Percentiles rank a stretch among this genome's conserved stretches.
These are phyloP conservation scores for Elaeagnus macrophylla DNA, from an alignment of 306 rosid species.

Conservation along the genomic window DNA sequence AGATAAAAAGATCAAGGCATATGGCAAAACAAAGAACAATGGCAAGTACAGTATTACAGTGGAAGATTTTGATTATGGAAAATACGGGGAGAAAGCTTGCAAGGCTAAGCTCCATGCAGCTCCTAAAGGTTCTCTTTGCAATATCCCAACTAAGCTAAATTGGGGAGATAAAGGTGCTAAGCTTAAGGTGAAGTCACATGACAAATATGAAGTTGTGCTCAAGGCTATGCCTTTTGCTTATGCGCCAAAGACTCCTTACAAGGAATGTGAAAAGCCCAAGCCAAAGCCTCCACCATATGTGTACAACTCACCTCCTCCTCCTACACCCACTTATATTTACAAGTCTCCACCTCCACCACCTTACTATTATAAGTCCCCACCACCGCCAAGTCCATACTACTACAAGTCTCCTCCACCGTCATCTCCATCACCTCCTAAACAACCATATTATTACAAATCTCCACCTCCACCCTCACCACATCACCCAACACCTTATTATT, in stretches of 20 bases:
- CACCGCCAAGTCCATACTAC: too few relatives aligned
- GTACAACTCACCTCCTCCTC: too few relatives aligned
- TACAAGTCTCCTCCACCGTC: too few relatives aligned
- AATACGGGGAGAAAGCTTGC: slow-evolving; percentile 53
- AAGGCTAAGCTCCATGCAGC: slow-evolving; percentile 67
- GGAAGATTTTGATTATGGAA: slow-evolving; percentile 44
- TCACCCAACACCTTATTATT: too few relatives aligned
- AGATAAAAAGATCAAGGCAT: slow-evolving; percentile 43
- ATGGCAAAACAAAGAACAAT: slow-evolving; percentile 67
- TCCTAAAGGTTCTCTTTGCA: slow-evolving; percentile 63
- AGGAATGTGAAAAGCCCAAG: slow-evolving; percentile 46
- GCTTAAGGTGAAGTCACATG: slow-evolving; percentile 57
- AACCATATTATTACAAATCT: too few relatives aligned
- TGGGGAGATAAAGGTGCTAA: slow-evolving; percentile 47
- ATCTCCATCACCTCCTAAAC: too few relatives aligned
- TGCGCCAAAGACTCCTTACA: slow-evolving; percentile 58
- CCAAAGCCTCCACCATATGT: too few relatives aligned
- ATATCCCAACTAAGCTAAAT: slow-evolving; percentile 53
- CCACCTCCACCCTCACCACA: too few relatives aligned
- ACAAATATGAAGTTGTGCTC: slow-evolving; percentile 58
- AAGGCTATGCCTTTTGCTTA: slow-evolving; percentile 68
- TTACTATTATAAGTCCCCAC: too few relatives aligned
- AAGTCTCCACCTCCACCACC: too few relatives aligned
- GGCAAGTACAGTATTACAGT: slow-evolving; percentile 63
- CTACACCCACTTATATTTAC: slow-evolving; percentile 13